These are phyloP conservation scores for Whalleya microplaca DNA, from an alignment of 2,329 filamentous ascomycete species.

Conservation along the genomic window DNA sequence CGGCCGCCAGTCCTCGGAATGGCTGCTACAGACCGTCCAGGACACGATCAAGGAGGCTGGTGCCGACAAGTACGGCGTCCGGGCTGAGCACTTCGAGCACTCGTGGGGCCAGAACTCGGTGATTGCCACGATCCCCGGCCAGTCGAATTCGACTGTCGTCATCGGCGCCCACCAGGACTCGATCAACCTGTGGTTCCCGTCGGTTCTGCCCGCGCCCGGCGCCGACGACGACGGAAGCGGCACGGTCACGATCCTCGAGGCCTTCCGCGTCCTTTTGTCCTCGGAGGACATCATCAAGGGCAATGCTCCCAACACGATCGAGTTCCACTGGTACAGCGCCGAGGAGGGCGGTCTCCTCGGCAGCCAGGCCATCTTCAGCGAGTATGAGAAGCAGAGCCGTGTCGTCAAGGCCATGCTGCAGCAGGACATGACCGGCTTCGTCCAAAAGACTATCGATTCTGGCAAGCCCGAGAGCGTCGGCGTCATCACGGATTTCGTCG, in stretches of 20 bases:
- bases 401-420: slow-evolving; percentile 96
- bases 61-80: slow-evolving; percentile 67
- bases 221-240: slow-evolving; percentile 96
- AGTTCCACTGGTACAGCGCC: slow-evolving; percentile 91
- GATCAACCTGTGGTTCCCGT: slow-evolving; percentile 89
- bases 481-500: slow-evolving; percentile 91
- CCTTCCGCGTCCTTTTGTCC: slow-evolving; percentile 77
- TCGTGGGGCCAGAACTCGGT: slow-evolving; percentile 89
- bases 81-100: slow-evolving; percentile 76
- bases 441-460: slow-evolving; percentile 79
- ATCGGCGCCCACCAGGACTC: slow-evolving; percentile 94
- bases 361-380: slow-evolving; percentile 84
- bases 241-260: slow-evolving; percentile 92
- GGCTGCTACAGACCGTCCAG: slow-evolving; percentile 78
- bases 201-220: slow-evolving; percentile 81
- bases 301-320: slow-evolving; percentile 80
- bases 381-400: slow-evolving; percentile 72
- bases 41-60: slow-evolving; percentile 72
- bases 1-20: slow-evolving; percentile 83
- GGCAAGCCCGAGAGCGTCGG: slow-evolving; percentile 85
- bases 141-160: slow-evolving; percentile 81
- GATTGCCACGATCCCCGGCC: slow-evolving; percentile 88
- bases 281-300: slow-evolving; percentile 72
- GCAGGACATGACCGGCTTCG: slow-evolving; percentile 96
- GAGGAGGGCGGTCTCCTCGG: slow-evolving; percentile 71